phyloP scores from a whole-genome alignment of 352 stramenopile genomes.

The Pseudoperonospora humuli region DNA sequence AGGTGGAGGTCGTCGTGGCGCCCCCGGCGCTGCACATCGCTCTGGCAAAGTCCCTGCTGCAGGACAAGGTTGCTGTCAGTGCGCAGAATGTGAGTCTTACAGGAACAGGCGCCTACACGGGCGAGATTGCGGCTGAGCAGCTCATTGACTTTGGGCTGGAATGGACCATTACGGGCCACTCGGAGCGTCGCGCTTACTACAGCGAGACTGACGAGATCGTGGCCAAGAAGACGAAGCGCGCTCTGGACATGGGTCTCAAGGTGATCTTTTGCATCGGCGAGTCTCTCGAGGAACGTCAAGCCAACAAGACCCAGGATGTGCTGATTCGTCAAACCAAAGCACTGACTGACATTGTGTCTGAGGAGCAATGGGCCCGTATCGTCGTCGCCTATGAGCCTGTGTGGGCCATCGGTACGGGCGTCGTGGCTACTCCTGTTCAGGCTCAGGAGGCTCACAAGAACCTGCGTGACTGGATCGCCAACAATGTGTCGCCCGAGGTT shows the following conservation, averaged over 20 bases:
- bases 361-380: constrained; percentile 58
- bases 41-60: constrained; percentile 38
- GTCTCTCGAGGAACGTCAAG: constrained; percentile 79
- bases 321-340: constrained; percentile 90
- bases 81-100: constrained; percentile 84
- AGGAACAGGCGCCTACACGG: constrained; percentile 88
- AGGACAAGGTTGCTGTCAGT: constrained; percentile 62
- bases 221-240: constrained; percentile 85
- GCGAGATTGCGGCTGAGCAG: constrained; percentile 86
- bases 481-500: constrained; percentile 45
- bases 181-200: constrained; percentile 80
- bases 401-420: constrained; percentile 93
- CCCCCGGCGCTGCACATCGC: constrained; percentile 53
- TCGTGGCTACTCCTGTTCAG: constrained; percentile 89
- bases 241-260: constrained; percentile 74
- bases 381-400: constrained; percentile 94
- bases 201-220: constrained; percentile 86
- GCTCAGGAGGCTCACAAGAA: constrained; percentile 86
- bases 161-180: constrained; percentile 81
- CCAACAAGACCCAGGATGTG: constrained; percentile 83
- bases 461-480: constrained; percentile 51
- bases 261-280: constrained; percentile 95
- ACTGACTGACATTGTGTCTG: constrained; percentile 71
- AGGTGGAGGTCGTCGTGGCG: constrained; percentile 70
- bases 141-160: constrained; percentile 61